Evolutionary conservation across 495 filamentous ascomycete species (phyloP).

Genomic region (Filosporella fistucella): DNA sequence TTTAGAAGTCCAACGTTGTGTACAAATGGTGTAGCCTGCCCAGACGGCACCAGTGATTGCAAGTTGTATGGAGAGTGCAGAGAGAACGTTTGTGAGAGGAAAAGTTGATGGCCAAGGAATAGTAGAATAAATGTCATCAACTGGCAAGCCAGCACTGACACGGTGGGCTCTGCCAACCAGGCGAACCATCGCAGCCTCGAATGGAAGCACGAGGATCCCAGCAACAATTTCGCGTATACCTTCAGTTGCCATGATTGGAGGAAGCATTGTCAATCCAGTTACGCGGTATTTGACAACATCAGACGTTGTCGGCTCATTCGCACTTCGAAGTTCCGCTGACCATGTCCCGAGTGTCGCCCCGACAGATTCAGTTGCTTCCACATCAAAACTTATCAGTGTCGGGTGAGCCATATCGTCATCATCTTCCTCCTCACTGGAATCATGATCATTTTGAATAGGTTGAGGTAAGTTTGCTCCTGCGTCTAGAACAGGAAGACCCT

Average conservation of each 20-base stretch:
- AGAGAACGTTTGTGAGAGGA: slow-evolving; percentile 16
- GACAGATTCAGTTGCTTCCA: slow-evolving; percentile 42
- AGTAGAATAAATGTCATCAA: slow-evolving; percentile 15
- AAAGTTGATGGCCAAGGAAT: too few species aligned
- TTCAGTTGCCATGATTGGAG: slow-evolving; percentile 23
- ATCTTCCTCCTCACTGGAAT: slow-evolving; percentile 35
- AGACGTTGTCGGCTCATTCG: slow-evolving; percentile 21
- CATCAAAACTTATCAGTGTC: slow-evolving; percentile 53
- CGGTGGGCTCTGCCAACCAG: slow-evolving; percentile 20
- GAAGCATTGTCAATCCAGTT: slow-evolving; percentile 23
- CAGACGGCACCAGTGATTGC: slow-evolving; percentile 19
- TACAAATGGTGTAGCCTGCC: slow-evolving; percentile 16
- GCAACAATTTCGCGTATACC: slow-evolving; percentile 14
- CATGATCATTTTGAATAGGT: slow-evolving; percentile 3
- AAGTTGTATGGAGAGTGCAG: slow-evolving; percentile 10
- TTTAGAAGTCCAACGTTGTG: too few species aligned
- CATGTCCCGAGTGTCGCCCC: slow-evolving; percentile 39
- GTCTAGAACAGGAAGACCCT: slow-evolving; percentile 15
- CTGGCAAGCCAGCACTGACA: slow-evolving; percentile 8
- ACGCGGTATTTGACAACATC: slow-evolving; percentile 15
- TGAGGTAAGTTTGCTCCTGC: slow-evolving; percentile 2
- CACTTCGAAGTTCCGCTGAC: slow-evolving; percentile 47
- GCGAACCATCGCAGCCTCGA: slow-evolving; percentile 23
- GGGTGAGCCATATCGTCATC: slow-evolving; percentile 42
- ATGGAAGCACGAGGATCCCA: slow-evolving; percentile 17